Conservation (phyloP, 805 yeast species). For the Hanseniaspora occidentalis region DNA sequence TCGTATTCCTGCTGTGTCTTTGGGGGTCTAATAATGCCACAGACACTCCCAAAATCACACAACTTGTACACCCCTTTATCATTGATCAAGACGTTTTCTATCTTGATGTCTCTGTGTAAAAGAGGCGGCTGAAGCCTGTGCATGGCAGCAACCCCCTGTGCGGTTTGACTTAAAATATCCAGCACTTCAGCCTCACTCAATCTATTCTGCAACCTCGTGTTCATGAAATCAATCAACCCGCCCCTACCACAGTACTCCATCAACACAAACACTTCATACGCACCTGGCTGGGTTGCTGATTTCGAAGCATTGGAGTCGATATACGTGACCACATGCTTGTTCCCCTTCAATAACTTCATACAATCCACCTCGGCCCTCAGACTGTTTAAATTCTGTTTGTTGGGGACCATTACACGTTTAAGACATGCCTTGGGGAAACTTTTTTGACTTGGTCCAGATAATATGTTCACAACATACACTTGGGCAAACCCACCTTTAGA, state of each 20-base stretch:
- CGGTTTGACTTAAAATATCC: constrained; percentile 53
- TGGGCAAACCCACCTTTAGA: constrained; percentile 95
- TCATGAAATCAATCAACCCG: constrained; percentile 73
- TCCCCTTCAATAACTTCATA: constrained; percentile 78
- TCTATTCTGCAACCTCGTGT: constrained; percentile 51
- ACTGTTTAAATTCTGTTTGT: constrained; percentile 67
- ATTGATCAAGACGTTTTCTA: constrained; percentile 65
- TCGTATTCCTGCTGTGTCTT: constrained; percentile 46
- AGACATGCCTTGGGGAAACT: constrained; percentile 58
- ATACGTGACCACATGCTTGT: constrained; percentile 72
- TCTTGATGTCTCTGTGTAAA: constrained; percentile 70
- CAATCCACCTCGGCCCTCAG: constrained; percentile 95
- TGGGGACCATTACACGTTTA: constrained; percentile 92
- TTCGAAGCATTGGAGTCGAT: constrained; percentile 93
- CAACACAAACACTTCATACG: constrained; percentile 62
- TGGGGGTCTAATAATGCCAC: constrained; percentile 52
- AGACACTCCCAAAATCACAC: constrained; percentile 77
- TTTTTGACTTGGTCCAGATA: constrained; percentile 40
- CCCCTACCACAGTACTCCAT: constrained; percentile 73
- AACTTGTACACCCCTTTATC: constrained; percentile 47
- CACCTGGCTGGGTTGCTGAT: constrained; percentile 35
- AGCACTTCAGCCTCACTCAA: constrained; percentile 58
- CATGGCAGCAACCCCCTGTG: constrained; percentile 67
- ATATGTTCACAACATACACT: constrained; percentile 68
- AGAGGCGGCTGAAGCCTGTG: constrained; percentile 62